These are phyloP conservation scores for Citrus mangshanensis DNA, from an alignment of 345 rosid genomes.

Conservation along the genomic window DNA sequence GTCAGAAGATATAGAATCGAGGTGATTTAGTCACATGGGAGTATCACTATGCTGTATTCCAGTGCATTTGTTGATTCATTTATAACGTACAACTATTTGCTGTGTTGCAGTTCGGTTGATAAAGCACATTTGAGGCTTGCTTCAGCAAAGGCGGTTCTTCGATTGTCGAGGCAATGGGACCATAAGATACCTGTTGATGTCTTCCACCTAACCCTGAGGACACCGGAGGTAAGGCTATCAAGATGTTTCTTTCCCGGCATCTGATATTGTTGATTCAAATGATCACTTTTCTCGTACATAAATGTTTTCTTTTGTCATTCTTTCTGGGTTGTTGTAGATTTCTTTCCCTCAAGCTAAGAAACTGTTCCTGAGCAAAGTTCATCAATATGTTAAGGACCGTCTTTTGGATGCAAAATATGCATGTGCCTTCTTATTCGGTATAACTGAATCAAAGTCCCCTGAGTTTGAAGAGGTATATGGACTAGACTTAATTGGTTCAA, in stretches of 20 bases:
- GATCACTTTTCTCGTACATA: slow-evolving; percentile 4
- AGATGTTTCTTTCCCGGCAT: background rate
- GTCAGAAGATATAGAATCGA: slow-evolving; percentile 70
- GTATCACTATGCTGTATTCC: background rate
- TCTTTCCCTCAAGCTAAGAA: slow-evolving; percentile 77
- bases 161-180: slow-evolving; percentile 86
- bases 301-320: background rate
- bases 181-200: slow-evolving; percentile 77
- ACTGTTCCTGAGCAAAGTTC: slow-evolving; percentile 73
- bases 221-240: slow-evolving; percentile 58
- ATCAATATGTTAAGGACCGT: slow-evolving; percentile 87
- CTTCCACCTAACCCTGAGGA: slow-evolving; percentile 68
- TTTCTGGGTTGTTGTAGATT: slow-evolving; percentile 46
- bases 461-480: slow-evolving; percentile 70
- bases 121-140: slow-evolving; percentile 91
- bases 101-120: slow-evolving; percentile 68
- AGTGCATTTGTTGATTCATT: background rate
- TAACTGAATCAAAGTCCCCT: slow-evolving; percentile 40
- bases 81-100: slow-evolving; percentile 9
- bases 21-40: slow-evolving; percentile 38
- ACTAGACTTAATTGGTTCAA: slow-evolving; percentile 26
- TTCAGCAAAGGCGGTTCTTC: slow-evolving; percentile 94
- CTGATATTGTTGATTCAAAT: slow-evolving; percentile 12
- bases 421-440: slow-evolving; percentile 66
- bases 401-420: slow-evolving; percentile 85